These are phyloP conservation scores for Fagus sylvatica DNA, from an alignment of 306 rosid species.

Conservation along the genomic window DNA sequence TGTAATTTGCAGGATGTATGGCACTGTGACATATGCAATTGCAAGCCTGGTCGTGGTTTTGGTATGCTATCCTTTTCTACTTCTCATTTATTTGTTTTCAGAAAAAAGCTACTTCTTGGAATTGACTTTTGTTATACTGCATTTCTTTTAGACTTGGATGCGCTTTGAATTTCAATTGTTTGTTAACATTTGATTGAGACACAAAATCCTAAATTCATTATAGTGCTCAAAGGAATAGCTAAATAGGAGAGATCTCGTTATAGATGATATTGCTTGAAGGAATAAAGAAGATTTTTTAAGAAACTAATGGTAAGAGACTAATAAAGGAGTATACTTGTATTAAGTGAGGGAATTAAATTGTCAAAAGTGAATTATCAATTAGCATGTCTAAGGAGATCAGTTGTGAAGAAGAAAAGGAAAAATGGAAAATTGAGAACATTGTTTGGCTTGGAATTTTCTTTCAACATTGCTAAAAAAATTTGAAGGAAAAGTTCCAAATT, in stretches of 20 bases:
- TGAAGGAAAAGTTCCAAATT: not conserved
- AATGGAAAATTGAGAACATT: not conserved
- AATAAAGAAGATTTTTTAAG: not conserved
- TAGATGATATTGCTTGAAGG: no score
- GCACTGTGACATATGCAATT: conserved; percentile 96
- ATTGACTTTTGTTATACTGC: no score
- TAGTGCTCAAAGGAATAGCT: no score
- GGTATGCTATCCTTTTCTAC: conserved; percentile 47
- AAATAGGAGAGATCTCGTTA: no score
- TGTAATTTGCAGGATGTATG: conserved; percentile 81
- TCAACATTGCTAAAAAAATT: not conserved
- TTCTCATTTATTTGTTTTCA: conserved; percentile 8
- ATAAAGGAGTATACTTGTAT: not conserved
- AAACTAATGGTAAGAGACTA: not conserved
- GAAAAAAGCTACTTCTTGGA: not conserved
- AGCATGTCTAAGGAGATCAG: not conserved
- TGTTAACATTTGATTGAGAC: no score
- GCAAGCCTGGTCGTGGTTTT: conserved; percentile 96
- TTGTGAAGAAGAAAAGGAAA: not conserved
- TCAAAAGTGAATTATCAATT: not conserved
- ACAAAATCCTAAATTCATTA: no score
- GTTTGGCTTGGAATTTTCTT: not conserved
- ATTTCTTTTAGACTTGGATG: no score
- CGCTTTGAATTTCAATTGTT: no score
- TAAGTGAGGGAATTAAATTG: not conserved